Percentiles rank a stretch among this genome's conserved stretches.
phyloP scores from a whole-genome alignment of 352 stramenopile genomes.

The Globisporangium yorkense region DNA sequence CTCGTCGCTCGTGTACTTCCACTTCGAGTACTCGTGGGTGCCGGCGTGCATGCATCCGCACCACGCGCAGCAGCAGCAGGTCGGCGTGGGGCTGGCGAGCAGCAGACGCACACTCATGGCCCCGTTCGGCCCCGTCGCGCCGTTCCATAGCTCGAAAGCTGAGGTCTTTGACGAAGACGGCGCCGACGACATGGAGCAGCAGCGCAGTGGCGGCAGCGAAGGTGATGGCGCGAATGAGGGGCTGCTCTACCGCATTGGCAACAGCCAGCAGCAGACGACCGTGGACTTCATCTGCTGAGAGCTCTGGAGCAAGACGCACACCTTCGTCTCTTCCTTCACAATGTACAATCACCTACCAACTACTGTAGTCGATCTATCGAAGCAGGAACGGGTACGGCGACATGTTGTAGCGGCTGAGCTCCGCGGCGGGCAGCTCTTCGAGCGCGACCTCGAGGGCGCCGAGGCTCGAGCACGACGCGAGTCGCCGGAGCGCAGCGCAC shows the following conservation, averaged over 20 bases:
- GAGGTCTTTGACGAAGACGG: background rate
- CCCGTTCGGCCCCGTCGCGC: background rate
- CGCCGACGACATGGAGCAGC: background rate
- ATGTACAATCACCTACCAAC: too few species aligned
- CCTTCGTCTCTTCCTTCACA: background rate
- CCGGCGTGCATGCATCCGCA: background rate
- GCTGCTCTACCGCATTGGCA: background rate
- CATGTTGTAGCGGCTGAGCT: background rate
- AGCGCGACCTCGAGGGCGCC: background rate
- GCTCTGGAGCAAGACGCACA: background rate
- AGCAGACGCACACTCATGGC: background rate
- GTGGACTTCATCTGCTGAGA: background rate
- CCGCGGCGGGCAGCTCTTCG: background rate
- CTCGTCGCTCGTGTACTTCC: constrained; percentile 67
- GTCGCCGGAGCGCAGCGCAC: constrained; percentile 8
- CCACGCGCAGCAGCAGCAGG: background rate
- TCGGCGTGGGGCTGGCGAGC: background rate
- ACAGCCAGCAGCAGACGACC: background rate
- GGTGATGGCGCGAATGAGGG: background rate
- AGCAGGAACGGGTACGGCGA: background rate
- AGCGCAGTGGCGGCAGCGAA: background rate
- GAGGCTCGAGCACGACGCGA: background rate
- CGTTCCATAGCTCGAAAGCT: background rate
- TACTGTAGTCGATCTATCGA: background rate
- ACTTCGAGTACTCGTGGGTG: constrained; percentile 44